Percentiles rank a stretch among this genome's conserved stretches.
phyloP scores from a whole-genome alignment of 2,329 filamentous ascomycete species.

The Blastomyces silverae region DNA sequence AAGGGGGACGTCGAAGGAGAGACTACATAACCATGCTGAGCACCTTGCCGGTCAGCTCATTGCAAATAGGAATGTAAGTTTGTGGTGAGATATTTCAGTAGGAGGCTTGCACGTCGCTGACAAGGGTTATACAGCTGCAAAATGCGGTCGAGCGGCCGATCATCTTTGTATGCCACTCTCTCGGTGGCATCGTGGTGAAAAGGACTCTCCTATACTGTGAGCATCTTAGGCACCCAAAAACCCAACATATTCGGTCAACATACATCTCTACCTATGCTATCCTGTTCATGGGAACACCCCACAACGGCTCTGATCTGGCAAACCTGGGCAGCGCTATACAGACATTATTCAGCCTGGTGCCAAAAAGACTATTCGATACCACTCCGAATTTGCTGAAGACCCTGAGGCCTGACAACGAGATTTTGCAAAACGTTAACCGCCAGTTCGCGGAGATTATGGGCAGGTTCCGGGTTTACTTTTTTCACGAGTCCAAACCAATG shows the following conservation, averaged over 20 bases:
- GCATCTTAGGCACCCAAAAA: constrained; percentile 49
- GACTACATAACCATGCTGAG: constrained; percentile 65
- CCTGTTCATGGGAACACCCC: constrained; percentile 70
- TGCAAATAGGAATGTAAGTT: constrained; percentile 52
- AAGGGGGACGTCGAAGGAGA: constrained; percentile 54
- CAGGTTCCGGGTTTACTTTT: constrained; percentile 67
- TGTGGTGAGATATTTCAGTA: neutral
- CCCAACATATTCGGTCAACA: constrained; percentile 60
- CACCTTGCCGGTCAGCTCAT: constrained; percentile 58
- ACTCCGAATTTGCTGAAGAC: constrained; percentile 63
- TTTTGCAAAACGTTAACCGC: constrained; percentile 64
- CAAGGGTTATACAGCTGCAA: constrained; percentile 31
- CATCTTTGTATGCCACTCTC: constrained; percentile 67
- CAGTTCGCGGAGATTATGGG: constrained; percentile 66
- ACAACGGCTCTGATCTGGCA: constrained; percentile 61
- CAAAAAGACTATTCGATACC: constrained; percentile 59
- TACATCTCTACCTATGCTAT: constrained; percentile 70
- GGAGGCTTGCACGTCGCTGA: neutral
- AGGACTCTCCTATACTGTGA: constrained; percentile 61
- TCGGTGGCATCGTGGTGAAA: constrained; percentile 68
- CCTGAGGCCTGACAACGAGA: constrained; percentile 67
- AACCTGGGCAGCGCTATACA: constrained; percentile 63
- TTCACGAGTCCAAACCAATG: constrained; percentile 66
- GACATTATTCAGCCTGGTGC: constrained; percentile 59
- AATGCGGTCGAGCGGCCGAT: constrained; percentile 57